Evolutionary conservation across 129 eudicot species (phyloP), one percentile per base, ranked within the genome.

Genomic region (Smallanthus sonchifolius): DNA sequence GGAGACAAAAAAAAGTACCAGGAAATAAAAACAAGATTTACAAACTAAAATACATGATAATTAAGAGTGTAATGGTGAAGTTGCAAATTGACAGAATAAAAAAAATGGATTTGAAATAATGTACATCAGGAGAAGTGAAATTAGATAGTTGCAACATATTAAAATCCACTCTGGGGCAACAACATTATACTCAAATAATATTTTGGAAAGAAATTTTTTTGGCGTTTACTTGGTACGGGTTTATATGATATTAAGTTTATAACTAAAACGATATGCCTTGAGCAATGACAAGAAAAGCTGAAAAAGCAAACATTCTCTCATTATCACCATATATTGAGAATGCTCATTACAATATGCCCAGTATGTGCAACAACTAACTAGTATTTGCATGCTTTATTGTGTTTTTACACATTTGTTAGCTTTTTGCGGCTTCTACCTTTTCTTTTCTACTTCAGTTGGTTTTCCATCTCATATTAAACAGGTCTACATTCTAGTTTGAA

Each of bases 1-100:
- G 16, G 61, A 69, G 34, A 51, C 15, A 10, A 44, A 42, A 35
- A 30, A 54, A 70, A n/a, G 75, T 52, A 70, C 75, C 14, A 70
- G 75, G 64, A 52, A 64, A 36, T 64, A 37, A 13, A 34, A 16
- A 32, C 16, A 36, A 36, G 47, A 35, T 16, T 9, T 52, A 4
- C 9, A 19, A 52, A 51, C 19, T 36, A 52, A 52, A 52, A 9
- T 49, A 34, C n/a, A 35, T 16, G 36, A 35, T 10, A 51, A 62
- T 37, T 38, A 64, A 51, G 40, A 34, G 4, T 69, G 2, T 61
- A 35, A 62, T n/a, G 4, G 24, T 62, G 15, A 62, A 62, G 43
- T 62, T 62, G 13, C 67, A 15, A 62, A 62, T 44, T 7, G 20
- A 62, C 0, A 4, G 3, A n/a, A 62, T 5, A 10, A 34, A 37